Evolutionary conservation across 176 grass and related monocot genomes (phyloP).

Genomic region (Cenchrus purpureus): DNA sequence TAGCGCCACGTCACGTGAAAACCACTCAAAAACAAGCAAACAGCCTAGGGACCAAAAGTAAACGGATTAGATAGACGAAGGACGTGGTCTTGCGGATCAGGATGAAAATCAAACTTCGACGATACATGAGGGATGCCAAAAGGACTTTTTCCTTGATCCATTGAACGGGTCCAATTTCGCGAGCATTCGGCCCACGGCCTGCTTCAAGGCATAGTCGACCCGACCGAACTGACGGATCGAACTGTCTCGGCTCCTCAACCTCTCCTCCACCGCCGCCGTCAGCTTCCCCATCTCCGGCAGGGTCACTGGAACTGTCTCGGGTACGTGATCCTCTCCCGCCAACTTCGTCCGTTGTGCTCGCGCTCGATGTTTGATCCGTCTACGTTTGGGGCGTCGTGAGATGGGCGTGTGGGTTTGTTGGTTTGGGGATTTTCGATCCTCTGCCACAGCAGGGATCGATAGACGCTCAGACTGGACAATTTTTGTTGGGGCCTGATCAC

Average conservation of each 20-base stretch:
- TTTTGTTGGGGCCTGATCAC: not conserved
- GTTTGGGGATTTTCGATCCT: not conserved
- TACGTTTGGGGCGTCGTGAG: not conserved
- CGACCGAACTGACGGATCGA: not conserved
- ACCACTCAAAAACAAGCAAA: too few species aligned
- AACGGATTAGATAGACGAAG: too few species aligned
- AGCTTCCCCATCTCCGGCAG: not conserved
- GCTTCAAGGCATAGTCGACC: not conserved
- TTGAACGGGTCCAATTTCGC: not conserved
- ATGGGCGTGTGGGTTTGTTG: not conserved
- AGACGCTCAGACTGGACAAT: not conserved
- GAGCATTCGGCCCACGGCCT: not conserved
- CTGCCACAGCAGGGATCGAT: not conserved
- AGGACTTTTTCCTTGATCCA: too few species aligned
- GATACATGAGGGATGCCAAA: too few species aligned
- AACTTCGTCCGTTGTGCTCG: not conserved
- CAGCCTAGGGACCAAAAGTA: too few species aligned
- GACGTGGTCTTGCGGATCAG: too few species aligned
- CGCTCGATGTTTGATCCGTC: not conserved
- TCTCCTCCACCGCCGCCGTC: not conserved
- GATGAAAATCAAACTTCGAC: too few species aligned
- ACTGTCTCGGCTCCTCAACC: not conserved
- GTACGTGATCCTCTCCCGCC: not conserved
- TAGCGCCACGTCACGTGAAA: too few species aligned
- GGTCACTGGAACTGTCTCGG: not conserved